Evolutionary conservation across 805 yeast species (phyloP), one percentile per base, ranked within the genome.

Genomic region (Sugiyamaella mastotermitis): DNA sequence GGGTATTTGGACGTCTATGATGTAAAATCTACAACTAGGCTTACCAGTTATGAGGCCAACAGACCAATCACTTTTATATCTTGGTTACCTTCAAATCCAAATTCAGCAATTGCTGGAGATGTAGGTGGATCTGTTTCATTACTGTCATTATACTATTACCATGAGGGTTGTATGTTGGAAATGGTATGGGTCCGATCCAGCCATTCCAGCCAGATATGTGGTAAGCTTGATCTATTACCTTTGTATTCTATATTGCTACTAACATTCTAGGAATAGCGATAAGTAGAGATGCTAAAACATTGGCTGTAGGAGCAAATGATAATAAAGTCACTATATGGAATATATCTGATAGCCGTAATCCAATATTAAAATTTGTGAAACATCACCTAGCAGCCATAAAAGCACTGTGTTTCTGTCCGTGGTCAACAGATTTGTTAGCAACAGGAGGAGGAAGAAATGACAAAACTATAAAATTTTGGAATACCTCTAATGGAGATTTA

Each of bases 401-500:
- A 50, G 97, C 95, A 0, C 65, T 88, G 31, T 82, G 90, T 3
- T 88, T 75, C 51, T 88, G 96, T 55, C 97, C 97, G 0, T 87
- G 96, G 96, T 71, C 85, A 14, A 76, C 76, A 10, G 69, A 81
- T 2, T 60, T 88, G 6, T 57, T 88, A 24, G 96, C 90, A 1
- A 86, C 96, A 0, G 97, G 97, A 0, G 96, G 92, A 2, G 97
- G 97, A 0, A 74, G 80, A 15, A 78, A 76, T 49, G 97, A 88
- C 56, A 64, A 88, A 35, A 71, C 71, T n/a, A 73, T 87, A 6
- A 59, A 88, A 41, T 85, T 86, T 56, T 87, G 96, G 96, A 95
- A 88, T 57, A 72, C 92, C 0, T 64, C 64, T 2, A 68, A 90
- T 0, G 95, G 96, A 0, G 80, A 94, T 0, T 57, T 84, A 21